Evolutionary conservation across 805 yeast species (phyloP), one percentile per base, ranked within the genome.

Genomic region (Yarrowia sp.): DNA sequence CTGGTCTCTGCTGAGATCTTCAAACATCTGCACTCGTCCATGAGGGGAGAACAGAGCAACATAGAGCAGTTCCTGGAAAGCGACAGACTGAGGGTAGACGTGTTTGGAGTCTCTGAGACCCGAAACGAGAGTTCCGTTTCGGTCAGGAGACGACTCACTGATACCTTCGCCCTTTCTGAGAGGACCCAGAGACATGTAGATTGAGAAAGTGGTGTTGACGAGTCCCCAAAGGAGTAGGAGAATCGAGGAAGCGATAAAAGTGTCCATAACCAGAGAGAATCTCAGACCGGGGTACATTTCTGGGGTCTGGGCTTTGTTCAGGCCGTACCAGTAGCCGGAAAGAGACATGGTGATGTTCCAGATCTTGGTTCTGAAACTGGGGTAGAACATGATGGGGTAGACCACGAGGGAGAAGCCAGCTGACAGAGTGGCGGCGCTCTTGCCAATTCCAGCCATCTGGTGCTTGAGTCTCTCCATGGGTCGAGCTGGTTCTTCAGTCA

Each of bases 171-270:
- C 78, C 14, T 77, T 59, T 56, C 76, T 77, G 9, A 70, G 66
- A 1, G 83, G 81, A 1, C 82, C 82, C 12, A 76, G 71, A 5
- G 79, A 72, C 74, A 80, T 68, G 70, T 78, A 81, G 26, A 75
- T 71, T 32, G 73, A 69, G 68, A 74, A 76, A 66, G 73, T 72
- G 45, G 74, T 64, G 70, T 77, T 74, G 8, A 75, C 70, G 22
- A 74, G 61, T 32, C 69, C 72, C 78, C 79, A 77, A 5, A 71
- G 52, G 14, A 72, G 48, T 5, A 72, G 42, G 8, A 75, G 67
- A 2, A 74, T 56, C 10, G 73, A 63, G 19, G 73, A 71, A n/a
- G 68, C 42, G 8, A 69, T 42, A 10, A 71, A 41, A 1, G 70
- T 68, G 35, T 61, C 59, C 46, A 69, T 49, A 3, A 72, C 19